Conservation (phyloP, 495 filamentous ascomycete species). For the Durotheca rogersii region DNA sequence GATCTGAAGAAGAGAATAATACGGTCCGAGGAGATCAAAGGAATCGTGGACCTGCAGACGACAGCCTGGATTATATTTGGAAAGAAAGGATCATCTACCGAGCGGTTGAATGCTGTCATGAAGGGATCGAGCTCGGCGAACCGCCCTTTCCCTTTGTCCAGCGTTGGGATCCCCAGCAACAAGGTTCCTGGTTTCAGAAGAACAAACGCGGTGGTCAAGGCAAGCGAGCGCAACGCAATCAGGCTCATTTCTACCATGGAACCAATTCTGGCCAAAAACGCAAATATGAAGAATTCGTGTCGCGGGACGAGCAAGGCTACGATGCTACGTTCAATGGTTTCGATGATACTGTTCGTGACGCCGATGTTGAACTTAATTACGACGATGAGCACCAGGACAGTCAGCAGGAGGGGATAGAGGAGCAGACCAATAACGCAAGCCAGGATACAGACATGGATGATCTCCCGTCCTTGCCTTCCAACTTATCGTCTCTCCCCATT, state of each 20-base stretch:
- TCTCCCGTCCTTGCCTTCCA: constrained; percentile 65
- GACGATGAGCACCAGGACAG: constrained; percentile 45
- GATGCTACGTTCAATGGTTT: constrained; percentile 28
- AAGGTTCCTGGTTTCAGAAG: constrained; percentile 38
- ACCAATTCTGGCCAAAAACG: constrained; percentile 53
- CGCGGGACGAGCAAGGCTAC: constrained; percentile 34
- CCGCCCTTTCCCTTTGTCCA: constrained; percentile 91
- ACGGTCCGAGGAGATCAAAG: neutral
- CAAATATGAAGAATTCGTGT: constrained; percentile 45
- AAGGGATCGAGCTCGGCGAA: constrained; percentile 69
- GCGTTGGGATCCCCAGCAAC: constrained; percentile 79
- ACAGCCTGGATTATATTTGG: constrained; percentile 62
- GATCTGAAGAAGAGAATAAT: constrained; percentile 4
- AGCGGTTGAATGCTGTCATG: constrained; percentile 80
- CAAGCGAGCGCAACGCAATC: constrained; percentile 44
- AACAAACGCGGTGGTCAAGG: constrained; percentile 40
- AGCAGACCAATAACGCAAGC: constrained; percentile 34
- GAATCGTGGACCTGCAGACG: constrained; percentile 12
- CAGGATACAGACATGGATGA: constrained; percentile 52
- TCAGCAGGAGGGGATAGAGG: constrained; percentile 27
- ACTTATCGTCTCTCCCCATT: constrained; percentile 56
- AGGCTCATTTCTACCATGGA: constrained; percentile 43
- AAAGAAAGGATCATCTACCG: constrained; percentile 65
- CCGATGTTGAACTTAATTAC: constrained; percentile 52
- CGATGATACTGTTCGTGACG: constrained; percentile 26